These are phyloP conservation scores for Themeda triandra DNA, from an alignment of 176 grass and related monocot species.

Conservation along the genomic window DNA sequence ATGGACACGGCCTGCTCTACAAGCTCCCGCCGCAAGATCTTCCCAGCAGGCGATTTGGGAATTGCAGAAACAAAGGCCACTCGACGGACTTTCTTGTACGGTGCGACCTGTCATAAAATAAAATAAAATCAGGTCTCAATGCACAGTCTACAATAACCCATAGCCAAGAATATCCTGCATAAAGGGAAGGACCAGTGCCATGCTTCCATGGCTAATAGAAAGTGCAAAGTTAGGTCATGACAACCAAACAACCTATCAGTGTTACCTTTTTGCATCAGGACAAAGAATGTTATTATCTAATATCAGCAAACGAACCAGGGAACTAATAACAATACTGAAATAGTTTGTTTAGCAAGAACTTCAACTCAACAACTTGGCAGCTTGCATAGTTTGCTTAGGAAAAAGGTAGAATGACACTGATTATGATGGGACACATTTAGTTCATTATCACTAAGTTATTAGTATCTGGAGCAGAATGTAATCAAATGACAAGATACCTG, in stretches of 20 bases:
- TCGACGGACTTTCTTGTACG: slow-evolving; percentile 77
- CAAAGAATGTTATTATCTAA: background rate
- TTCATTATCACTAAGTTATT: background rate
- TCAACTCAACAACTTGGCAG: slow-evolving; percentile 5
- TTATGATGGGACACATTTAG: background rate
- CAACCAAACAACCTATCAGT: background rate
- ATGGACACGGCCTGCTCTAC: slow-evolving; percentile 41
- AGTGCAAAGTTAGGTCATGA: background rate
- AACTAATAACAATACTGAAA: slow-evolving; percentile 3
- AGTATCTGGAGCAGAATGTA: background rate
- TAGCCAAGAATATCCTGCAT: background rate
- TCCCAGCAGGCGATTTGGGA: slow-evolving; percentile 61
- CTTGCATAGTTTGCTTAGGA: slow-evolving; percentile 5
- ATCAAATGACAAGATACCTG: slow-evolving; percentile 42
- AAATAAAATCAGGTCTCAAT: background rate
- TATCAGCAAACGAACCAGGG: background rate
- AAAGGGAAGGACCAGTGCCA: background rate
- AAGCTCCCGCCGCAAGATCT: slow-evolving; percentile 63
- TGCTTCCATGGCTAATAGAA: background rate
- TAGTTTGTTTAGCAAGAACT: background rate
- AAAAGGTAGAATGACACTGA: background rate
- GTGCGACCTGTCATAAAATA: slow-evolving; percentile 51
- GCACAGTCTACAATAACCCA: background rate
- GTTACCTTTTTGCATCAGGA: background rate
- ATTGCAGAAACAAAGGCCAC: slow-evolving; percentile 53